Conservation (phyloP, 257 asterid species). For the Plectranthus barbatus region DNA sequence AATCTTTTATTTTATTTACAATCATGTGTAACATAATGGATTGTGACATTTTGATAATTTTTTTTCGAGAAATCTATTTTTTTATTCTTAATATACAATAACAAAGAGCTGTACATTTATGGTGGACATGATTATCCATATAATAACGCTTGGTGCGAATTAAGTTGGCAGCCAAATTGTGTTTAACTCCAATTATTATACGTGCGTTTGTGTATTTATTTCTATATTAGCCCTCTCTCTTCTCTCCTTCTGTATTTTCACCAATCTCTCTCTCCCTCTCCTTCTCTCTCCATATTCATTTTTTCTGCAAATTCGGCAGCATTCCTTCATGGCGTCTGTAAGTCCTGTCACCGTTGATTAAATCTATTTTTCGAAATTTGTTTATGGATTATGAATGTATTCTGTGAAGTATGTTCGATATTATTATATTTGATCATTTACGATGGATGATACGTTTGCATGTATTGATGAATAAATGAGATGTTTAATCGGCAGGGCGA, state of each 20-base stretch:
- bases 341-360: slow-evolving; percentile 10
- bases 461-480: no score
- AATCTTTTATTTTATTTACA: no score
- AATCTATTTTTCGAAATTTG: no score
- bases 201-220: neutral
- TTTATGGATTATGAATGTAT: no score
- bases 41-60: no score
- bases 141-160: slow-evolving; percentile 3
- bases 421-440: no score
- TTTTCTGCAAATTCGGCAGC: slow-evolving; percentile 9
- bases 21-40: no score
- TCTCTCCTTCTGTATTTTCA: neutral
- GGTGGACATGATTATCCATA: neutral
- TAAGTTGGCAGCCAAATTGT: neutral
- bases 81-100: neutral
- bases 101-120: neutral
- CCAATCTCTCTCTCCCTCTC: neutral
- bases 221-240: neutral
- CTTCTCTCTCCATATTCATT: slow-evolving; percentile 10
- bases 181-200: neutral
- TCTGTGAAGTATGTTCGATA: no score
- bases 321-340: slow-evolving; percentile 36
- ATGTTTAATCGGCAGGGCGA: no score
- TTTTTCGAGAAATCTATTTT: no score
- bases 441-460: no score